Conservation (phyloP, 1,284 basidiomycete species). For the Trichosporon asahii region DNA sequence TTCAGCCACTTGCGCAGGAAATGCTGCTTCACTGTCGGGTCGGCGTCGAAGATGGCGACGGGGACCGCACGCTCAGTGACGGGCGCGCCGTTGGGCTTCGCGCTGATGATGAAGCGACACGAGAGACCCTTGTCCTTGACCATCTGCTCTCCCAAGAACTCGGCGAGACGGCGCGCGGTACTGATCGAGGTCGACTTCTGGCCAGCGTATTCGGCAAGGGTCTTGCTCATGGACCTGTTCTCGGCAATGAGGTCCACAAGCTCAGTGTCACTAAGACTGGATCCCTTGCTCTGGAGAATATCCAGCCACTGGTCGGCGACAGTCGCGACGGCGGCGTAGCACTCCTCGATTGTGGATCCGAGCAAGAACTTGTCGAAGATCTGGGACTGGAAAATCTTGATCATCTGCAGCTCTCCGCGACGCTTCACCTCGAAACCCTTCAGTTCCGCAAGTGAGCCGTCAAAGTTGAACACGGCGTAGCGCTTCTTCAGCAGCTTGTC, state of each 20-base stretch:
- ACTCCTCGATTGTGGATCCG: constrained; percentile 87
- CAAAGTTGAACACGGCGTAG: constrained; percentile 99
- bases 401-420: constrained; percentile 93
- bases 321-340: constrained; percentile 89
- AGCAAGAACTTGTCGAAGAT: constrained; percentile 98
- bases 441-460: constrained; percentile 92
- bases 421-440: constrained; percentile 99
- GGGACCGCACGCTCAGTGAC: constrained; percentile 97
- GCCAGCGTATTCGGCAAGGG: constrained; percentile 88
- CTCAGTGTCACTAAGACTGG: constrained; percentile 82
- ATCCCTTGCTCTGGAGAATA: constrained; percentile 82
- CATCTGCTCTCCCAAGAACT: constrained; percentile 98
- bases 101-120: constrained; percentile 98
- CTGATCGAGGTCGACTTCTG: constrained; percentile 99
- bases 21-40: constrained; percentile 80
- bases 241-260: constrained; percentile 97
- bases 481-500: constrained; percentile 99
- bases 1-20: constrained; percentile 97
- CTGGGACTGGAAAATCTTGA: constrained; percentile 99
- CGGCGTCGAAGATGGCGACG: constrained; percentile 97
- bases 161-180: constrained; percentile 89
- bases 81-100: constrained; percentile 86
- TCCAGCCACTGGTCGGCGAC: constrained; percentile 98
- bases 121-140: constrained; percentile 99
- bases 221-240: constrained; percentile 97